phyloP scores from a whole-genome alignment of 768 basidiomycete genomes.

The Mycena galopus region DNA sequence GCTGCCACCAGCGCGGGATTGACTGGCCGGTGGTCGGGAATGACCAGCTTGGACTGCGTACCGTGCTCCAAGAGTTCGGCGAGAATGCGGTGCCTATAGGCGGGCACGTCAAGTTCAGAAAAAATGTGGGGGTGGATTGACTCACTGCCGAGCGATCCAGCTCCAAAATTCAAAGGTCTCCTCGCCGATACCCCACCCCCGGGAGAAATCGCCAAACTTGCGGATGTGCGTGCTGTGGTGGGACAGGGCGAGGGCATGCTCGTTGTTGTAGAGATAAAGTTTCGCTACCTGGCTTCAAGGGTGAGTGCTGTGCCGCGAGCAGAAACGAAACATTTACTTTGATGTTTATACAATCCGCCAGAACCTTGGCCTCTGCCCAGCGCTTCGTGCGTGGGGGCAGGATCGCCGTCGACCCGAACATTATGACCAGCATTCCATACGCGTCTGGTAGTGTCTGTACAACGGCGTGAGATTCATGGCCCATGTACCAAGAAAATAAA shows the following conservation, averaged over 20 bases:
- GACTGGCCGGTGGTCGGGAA: constrained; percentile 61
- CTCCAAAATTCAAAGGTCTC: constrained; percentile 98
- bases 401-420: constrained; percentile 91
- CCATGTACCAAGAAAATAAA: constrained; percentile 44
- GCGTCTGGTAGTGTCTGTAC: constrained; percentile 94
- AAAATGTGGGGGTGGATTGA: constrained; percentile 26
- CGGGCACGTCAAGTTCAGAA: neutral
- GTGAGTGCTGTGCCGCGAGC: neutral
- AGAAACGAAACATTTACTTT: constrained; percentile 65
- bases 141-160: constrained; percentile 94
- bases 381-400: constrained; percentile 94
- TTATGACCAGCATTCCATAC: constrained; percentile 83
- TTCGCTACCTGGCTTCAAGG: constrained; percentile 78
- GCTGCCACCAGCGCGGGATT: constrained; percentile 36
- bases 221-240: constrained; percentile 90
- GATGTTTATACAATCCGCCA: constrained; percentile 93
- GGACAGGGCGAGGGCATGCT: constrained; percentile 82
- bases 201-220: constrained; percentile 87
- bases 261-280: constrained; percentile 91
- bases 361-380: constrained; percentile 98
- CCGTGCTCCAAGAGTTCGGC: constrained; percentile 93
- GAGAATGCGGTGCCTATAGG: constrained; percentile 83
- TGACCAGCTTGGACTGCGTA: constrained; percentile 67
- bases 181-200: constrained; percentile 96
- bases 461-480: constrained; percentile 30